Evolutionary conservation across 2,329 filamentous ascomycete genomes (phyloP), one percentile per base, ranked within the genome.

Genomic region (Aspergillus neoniger): DNA sequence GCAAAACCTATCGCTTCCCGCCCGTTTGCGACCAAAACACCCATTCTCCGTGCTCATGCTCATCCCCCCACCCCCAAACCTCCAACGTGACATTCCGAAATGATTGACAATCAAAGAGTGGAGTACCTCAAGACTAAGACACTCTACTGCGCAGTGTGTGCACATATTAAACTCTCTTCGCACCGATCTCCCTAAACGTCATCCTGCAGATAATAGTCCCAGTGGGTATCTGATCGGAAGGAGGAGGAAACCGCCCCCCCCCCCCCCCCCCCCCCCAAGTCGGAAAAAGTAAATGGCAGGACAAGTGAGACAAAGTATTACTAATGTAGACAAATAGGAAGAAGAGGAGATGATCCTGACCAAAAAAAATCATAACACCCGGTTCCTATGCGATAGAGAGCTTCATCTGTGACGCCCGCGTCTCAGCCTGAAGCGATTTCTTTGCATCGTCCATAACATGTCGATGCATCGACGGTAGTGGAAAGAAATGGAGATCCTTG

Each of bases 401-500:
- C 32, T 53, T 25, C 25, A 21, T 55, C 47, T 55, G 60, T 23
- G 60, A 57, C 23, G 48, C 57, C 19, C 57, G 54, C 36, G 50
- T 60, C 32, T 50, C 55, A 28, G 53, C 30, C 53, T 58, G 58
- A 23, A 58, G 43, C 49, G 23, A 39, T 19, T 50, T 53, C 52
- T 56, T 43, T 9, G 58, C 58, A 43, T 72, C 69, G 43, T 69
- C 68, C 25, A 72, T 63, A 43, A 72, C 63, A 64, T 65, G 60
- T 36, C 65, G 66, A 53, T 73, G 65, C 8, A 65, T 61, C 23
- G 65, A 62, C n/a, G 69, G 70, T 49, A 72, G 36, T n/a, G 73
- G 70, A 56, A 70, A 69, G 55, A 76, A 75, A 57, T 68, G 66
- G 30, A 76, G 55, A 44, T 74, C 69, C 49, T 69, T 69, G 12